phyloP scores from a whole-genome alignment of 768 basidiomycete genomes.

The Russula sp. region DNA sequence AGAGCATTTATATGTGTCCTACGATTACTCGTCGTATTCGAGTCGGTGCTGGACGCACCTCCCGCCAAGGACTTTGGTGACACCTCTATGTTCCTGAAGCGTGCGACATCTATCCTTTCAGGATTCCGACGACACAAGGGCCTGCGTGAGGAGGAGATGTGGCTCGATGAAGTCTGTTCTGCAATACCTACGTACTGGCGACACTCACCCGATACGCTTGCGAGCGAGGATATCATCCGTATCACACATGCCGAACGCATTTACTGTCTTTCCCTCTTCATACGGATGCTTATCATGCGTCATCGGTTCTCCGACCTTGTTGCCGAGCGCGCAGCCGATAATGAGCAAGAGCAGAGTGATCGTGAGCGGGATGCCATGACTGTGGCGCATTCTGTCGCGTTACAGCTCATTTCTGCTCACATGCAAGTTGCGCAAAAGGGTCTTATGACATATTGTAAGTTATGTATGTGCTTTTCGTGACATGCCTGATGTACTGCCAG shows the following conservation, averaged over 20 bases:
- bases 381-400: constrained; percentile 69
- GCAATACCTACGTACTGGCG: constrained; percentile 75
- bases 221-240: constrained; percentile 81
- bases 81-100: constrained; percentile 71
- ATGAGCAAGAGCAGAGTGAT: constrained; percentile 56
- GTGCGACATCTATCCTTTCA: constrained; percentile 66
- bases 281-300: constrained; percentile 83
- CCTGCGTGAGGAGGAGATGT: constrained; percentile 72
- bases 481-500: constrained; percentile 41
- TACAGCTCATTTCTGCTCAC: constrained; percentile 80
- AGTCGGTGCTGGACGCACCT: constrained; percentile 81
- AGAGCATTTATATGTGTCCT: constrained; percentile 75
- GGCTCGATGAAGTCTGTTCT: constrained; percentile 76
- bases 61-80: constrained; percentile 62
- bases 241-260: constrained; percentile 85
- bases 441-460: constrained; percentile 92
- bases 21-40: constrained; percentile 82
- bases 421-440: constrained; percentile 83
- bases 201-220: constrained; percentile 75
- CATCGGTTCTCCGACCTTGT: constrained; percentile 79
- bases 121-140: constrained; percentile 60
- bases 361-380: constrained; percentile 76
- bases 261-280: constrained; percentile 84
- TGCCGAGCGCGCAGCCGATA: constrained; percentile 58
- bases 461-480: constrained; percentile 18